These are phyloP conservation scores for Tarenaya hassleriana DNA, from an alignment of 345 rosid genomes.

Conservation along the genomic window DNA sequence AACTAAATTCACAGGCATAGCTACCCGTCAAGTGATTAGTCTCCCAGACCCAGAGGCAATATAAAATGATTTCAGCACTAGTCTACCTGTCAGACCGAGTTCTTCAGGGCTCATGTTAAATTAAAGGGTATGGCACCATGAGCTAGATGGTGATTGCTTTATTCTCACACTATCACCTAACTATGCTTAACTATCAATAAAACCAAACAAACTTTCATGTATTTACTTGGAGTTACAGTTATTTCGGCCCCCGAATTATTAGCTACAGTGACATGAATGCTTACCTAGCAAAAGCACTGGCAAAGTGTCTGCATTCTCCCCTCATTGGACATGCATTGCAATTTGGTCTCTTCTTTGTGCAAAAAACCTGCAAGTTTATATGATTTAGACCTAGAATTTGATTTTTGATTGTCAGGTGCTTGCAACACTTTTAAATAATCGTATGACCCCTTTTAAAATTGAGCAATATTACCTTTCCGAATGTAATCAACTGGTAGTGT, in stretches of 20 bases:
- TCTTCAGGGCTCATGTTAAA: constrained; percentile 7
- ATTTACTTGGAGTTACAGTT: too few species aligned
- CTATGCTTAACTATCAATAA: too few species aligned
- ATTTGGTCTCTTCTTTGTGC: constrained; percentile 87
- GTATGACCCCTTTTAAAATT: not conserved
- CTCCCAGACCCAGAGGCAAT: too few species aligned
- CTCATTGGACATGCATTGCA: constrained; percentile 98
- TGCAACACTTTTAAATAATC: constrained; percentile 12
- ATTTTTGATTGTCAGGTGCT: constrained; percentile 1
- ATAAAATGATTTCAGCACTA: too few species aligned
- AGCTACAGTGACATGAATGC: constrained; percentile 18
- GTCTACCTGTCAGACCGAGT: too few species aligned
- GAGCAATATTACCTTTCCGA: constrained; percentile 71
- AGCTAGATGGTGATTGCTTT: constrained; percentile 2
- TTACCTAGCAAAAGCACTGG: constrained; percentile 97
- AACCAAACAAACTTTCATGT: too few species aligned
- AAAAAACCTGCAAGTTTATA: constrained; percentile 64
- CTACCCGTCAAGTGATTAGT: too few species aligned
- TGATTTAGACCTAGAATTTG: constrained; percentile 15
- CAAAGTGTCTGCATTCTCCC: constrained; percentile 95
- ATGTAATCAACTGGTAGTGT: constrained; percentile 93
- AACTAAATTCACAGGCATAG: not conserved
- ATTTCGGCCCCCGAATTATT: not conserved
- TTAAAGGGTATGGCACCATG: constrained; percentile 7
- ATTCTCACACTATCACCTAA: not conserved